These are phyloP conservation scores for Coriolopsis trogii DNA, from an alignment of 1,284 basidiomycete species.

Conservation along the genomic window DNA sequence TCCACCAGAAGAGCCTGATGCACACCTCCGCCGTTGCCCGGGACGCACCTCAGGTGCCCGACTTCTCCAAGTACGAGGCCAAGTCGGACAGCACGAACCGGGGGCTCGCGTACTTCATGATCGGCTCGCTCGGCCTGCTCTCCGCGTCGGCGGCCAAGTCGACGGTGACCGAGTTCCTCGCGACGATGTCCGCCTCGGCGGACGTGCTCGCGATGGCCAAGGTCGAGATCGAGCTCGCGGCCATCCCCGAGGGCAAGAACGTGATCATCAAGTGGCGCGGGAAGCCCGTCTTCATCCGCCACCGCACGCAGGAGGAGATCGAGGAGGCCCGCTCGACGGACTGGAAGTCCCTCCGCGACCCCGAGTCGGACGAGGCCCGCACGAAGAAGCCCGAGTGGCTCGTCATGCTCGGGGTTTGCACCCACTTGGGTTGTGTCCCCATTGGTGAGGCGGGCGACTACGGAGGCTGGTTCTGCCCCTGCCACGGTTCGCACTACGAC, in stretches of 20 bases:
- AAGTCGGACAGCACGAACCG: slow-evolving; percentile 75
- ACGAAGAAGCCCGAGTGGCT: slow-evolving; percentile 98
- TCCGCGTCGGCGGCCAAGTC: slow-evolving; percentile 95
- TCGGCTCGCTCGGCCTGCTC: slow-evolving; percentile 94
- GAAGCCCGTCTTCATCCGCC: slow-evolving; percentile 99
- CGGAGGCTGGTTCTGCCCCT: slow-evolving; percentile 98
- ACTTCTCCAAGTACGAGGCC: slow-evolving; percentile 86
- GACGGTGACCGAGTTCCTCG: slow-evolving; percentile 91
- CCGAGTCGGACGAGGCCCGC: slow-evolving; percentile 87
- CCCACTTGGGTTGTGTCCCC: slow-evolving; percentile 98
- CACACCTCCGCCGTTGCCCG: slow-evolving; percentile 70
- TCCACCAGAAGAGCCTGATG: slow-evolving; percentile 70
- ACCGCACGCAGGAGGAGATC: slow-evolving; percentile 92
- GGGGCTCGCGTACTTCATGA: slow-evolving; percentile 95
- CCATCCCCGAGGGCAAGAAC: slow-evolving; percentile 98
- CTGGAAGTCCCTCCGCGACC: slow-evolving; percentile 91
- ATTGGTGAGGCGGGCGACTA: slow-evolving; percentile 98
- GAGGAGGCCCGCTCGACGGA: slow-evolving; percentile 89
- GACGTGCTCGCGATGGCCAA: slow-evolving; percentile 98
- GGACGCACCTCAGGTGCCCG: slow-evolving; percentile 82
- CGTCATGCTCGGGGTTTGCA: slow-evolving; percentile 98
- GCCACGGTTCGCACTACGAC: slow-evolving; percentile 98
- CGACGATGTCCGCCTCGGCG: slow-evolving; percentile 96
- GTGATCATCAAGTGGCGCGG: slow-evolving; percentile 99
- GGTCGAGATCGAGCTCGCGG: slow-evolving; percentile 91